A percentile compares a stretch with the other conserved stretches of the same genome.
phyloP scores from a whole-genome alignment of 169 alveolate genomes.

The Cryptosporidium andersoni region DNA sequence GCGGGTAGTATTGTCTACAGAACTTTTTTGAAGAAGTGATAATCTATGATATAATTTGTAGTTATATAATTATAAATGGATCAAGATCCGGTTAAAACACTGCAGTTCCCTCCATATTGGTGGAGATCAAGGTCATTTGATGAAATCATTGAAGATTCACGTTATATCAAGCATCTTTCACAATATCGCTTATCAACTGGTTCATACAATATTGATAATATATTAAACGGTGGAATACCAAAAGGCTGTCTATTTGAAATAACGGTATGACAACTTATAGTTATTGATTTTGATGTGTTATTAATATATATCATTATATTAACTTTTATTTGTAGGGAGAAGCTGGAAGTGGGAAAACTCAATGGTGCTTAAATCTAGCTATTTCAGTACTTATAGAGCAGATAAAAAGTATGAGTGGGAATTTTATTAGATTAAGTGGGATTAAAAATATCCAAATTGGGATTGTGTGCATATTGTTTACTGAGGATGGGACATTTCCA shows the following conservation, averaged over 20 bases:
- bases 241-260: slow-evolving; percentile 37
- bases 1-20: too few species aligned
- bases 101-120: slow-evolving; percentile 11
- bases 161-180: background rate
- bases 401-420: too few species aligned
- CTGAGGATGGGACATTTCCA: slow-evolving; percentile 54
- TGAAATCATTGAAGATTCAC: slow-evolving; percentile 18
- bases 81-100: background rate
- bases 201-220: slow-evolving; percentile 9
- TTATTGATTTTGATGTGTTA: background rate
- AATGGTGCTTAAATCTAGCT: slow-evolving; percentile 47
- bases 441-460: background rate
- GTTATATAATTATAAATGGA: background rate
- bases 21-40: too few species aligned
- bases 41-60: too few species aligned
- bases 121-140: slow-evolving; percentile 61
- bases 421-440: too few species aligned
- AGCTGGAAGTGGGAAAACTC: slow-evolving; percentile 68
- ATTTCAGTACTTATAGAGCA: slow-evolving; percentile 33
- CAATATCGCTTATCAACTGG: slow-evolving; percentile 19
- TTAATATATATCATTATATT: background rate
- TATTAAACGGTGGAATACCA: slow-evolving; percentile 64
- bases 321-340: slow-evolving; percentile 30
- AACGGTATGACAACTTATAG: slow-evolving; percentile 20
- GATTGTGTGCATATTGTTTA: slow-evolving; percentile 31